phyloP scores from a whole-genome alignment of 1,139 yeast species.

The Ogataea hybrid region DNA sequence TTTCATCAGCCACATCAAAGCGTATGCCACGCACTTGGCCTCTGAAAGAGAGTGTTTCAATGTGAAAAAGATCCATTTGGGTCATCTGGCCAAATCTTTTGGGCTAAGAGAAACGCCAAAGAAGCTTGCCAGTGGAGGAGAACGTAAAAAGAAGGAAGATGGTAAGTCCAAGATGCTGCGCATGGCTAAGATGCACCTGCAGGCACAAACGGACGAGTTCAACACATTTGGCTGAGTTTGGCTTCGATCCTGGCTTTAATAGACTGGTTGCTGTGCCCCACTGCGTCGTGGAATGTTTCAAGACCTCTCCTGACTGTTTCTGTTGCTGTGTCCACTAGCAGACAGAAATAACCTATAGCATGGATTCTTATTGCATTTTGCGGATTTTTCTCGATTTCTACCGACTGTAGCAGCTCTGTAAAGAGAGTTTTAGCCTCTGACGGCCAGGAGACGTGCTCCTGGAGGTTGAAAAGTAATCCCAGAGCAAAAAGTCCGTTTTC shows the following conservation, averaged over 20 bases:
- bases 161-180: constrained; percentile 72
- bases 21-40: constrained; percentile 93
- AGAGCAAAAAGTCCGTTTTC: constrained; percentile 15
- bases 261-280: constrained; percentile 7
- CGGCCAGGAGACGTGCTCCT: constrained; percentile 1
- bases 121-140: constrained; percentile 34
- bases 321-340: constrained; percentile 9
- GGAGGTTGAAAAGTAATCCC: constrained; percentile 15
- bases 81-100: constrained; percentile 93
- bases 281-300: constrained; percentile 7
- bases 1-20: constrained; percentile 85
- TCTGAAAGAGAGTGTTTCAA: constrained; percentile 78
- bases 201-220: constrained; percentile 66
- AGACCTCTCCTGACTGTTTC: constrained; percentile 11
- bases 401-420: neutral
- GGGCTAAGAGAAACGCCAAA: constrained; percentile 95
- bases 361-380: constrained; percentile 15
- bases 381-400: constrained; percentile 9
- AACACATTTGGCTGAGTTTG: constrained; percentile 42
- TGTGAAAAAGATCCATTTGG: constrained; percentile 79
- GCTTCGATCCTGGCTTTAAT: constrained; percentile 8
- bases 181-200: constrained; percentile 71
- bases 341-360: constrained; percentile 24
- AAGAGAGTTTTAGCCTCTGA: neutral
- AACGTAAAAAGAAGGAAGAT: constrained; percentile 51